Evolutionary conservation across 1,139 yeast species (phyloP).

Genomic region (Saccharomycopsis crataegensis): DNA sequence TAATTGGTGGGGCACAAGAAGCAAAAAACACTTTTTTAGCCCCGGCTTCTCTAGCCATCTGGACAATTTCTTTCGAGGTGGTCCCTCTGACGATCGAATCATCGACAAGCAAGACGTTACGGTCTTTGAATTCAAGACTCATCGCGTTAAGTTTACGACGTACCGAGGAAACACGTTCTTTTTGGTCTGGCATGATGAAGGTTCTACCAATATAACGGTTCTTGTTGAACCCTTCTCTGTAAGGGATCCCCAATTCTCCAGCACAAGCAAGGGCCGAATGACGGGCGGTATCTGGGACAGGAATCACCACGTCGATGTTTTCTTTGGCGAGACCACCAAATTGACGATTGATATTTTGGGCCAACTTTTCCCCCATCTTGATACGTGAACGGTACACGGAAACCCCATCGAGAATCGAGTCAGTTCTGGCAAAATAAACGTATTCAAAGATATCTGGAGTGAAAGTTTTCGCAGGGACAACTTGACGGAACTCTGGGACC

Average conservation of each 20-base stretch:
- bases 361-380: slow-evolving; percentile 90
- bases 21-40: slow-evolving; percentile 91
- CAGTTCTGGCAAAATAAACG: slow-evolving; percentile 97
- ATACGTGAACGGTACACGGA: slow-evolving; percentile 89
- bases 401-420: slow-evolving; percentile 90
- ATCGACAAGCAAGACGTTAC: slow-evolving; percentile 87
- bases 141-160: slow-evolving; percentile 93
- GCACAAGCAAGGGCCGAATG: slow-evolving; percentile 94
- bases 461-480: slow-evolving; percentile 68
- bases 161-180: slow-evolving; percentile 88
- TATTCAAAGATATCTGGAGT: slow-evolving; percentile 97
- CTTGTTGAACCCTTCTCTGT: slow-evolving; percentile 95
- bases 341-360: slow-evolving; percentile 53
- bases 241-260: slow-evolving; percentile 68
- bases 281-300: slow-evolving; percentile 96
- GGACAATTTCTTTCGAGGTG: slow-evolving; percentile 90
- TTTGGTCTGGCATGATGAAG: slow-evolving; percentile 96
- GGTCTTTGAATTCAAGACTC: slow-evolving; percentile 83
- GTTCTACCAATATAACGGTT: slow-evolving; percentile 97
- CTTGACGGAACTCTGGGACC: slow-evolving; percentile 78
- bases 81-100: slow-evolving; percentile 98
- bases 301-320: slow-evolving; percentile 87
- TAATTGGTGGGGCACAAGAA: slow-evolving; percentile 94
- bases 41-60: slow-evolving; percentile 97
- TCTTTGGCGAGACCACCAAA: slow-evolving; percentile 42